Evolutionary conservation across 2,329 filamentous ascomycete species (phyloP), one percentile per base, ranked within the genome.

Genomic region (Calonectria crousiana): DNA sequence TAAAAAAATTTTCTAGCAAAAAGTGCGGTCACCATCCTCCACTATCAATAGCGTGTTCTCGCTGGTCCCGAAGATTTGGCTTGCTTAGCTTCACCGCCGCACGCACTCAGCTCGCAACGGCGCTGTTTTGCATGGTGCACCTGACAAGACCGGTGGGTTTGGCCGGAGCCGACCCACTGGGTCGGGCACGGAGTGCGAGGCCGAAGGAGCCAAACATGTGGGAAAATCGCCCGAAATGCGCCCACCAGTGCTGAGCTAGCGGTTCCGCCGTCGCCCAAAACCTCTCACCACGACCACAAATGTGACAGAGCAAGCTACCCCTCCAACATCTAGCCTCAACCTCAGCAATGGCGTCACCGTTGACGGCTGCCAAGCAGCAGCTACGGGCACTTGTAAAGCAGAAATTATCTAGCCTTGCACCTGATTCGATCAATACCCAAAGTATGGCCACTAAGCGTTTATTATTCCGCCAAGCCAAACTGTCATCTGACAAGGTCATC

Each of bases 331-430:
- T 66, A 72, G 74, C 66, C 70, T 74, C 74, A 77, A 56, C 52
- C 51, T 77, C 47, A 47, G 44, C 83, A 74, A 92, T 92, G 89
- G 85, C 90, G 58, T 86, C 90, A 67, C 76, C 84, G 4, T 85
- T 95, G 70, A 89, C 89, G 76, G 88, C 89, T 72, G 92, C 94
- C 56, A 98, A 98, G 86, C 93, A 93, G 82, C 93, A 95, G 79
- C 87, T 98, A 75, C 90, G 96, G 72, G 88, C 88, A 75, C 85
- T 90, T 68, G 93, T 98, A 86, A 95, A 93, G 82, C 86, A 90
- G 76, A 89, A 88, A 38, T 89, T 98, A 26, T 88, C 90, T 26
- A 84, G 83, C 10, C 82, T 98, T 62, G 84, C 92, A 1, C 85
- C 89, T n/a, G 90, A 94, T 30, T 89, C 91, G 18, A 87, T 95